Base-by-base conservation (phyloP, 2,329 filamentous ascomycete species). In the Claviceps sp. region DNA sequence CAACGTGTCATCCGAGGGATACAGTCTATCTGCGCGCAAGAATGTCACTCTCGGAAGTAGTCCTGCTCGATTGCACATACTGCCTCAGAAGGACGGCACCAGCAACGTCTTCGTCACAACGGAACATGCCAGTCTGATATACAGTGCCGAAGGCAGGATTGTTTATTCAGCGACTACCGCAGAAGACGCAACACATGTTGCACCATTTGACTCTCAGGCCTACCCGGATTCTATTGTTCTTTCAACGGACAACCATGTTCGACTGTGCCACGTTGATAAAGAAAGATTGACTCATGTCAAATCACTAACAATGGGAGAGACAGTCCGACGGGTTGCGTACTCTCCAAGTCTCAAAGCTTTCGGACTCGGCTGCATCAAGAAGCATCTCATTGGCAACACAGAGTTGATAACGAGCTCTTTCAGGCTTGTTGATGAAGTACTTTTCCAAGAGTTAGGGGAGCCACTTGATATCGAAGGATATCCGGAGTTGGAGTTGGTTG, bases 101-200 rank as follows among this genome's bases (percentile, higher is more conserved):
- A 86, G 77, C 63, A 94, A 86, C 59, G 83, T 98, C 0, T 95
- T 98, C 64, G 88, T 89, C 0, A 95, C 88, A 0, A 95, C 89
- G 53, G 93, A 98, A 61, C 88, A 96, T 62, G 87, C 93, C 0
- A 96, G 88, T 56, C 70, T 98, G 51, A 95, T 98, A 48, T 96
- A 98, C 63, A 86, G 86, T 8, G 82, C 84, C 0, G 89, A 96
- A 63, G 88, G 86, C 1, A 79, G 90, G 22, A 85, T 96, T 42
- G 82, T 95, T 1, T 98, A 94, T 69, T 95, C 90, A 4, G 90
- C 93, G 1, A 88, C 96, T 1, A 95, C 91, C 13, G 88, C 90
- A 2, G 87, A 95, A 55, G 84, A 89, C 56, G 87, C 88, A 1
- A 84, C 83, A 1, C 84, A 81, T 47, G 83, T 97, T 5, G 93